Conservation (phyloP, 352 stramenopile species). For the Globisporangium canariense region DNA sequence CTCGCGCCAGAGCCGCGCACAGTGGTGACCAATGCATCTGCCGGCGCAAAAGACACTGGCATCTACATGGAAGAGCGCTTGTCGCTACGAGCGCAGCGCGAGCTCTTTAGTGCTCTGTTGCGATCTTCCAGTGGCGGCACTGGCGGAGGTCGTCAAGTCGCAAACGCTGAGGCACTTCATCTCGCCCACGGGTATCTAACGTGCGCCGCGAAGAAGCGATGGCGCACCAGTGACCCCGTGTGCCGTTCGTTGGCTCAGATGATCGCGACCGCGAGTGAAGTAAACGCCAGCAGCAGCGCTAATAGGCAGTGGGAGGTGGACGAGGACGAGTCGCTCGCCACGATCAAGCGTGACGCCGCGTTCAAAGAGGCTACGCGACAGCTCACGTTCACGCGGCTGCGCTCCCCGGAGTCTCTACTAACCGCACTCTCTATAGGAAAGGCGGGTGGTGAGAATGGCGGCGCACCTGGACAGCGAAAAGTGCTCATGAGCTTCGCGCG, state of each 20-base stretch:
- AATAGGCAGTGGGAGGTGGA: background rate
- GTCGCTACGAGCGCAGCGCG: conserved; percentile 37
- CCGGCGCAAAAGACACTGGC: conserved; percentile 18
- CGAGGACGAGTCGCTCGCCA: conserved; percentile 15
- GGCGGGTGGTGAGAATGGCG: background rate
- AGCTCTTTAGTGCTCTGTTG: conserved; percentile 59
- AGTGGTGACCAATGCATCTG: background rate
- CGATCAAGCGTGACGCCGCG: conserved; percentile 14
- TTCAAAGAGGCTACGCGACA: conserved; percentile 17
- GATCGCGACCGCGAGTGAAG: background rate
- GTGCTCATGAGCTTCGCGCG: conserved; percentile 18
- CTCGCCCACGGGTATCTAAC: conserved; percentile 20
- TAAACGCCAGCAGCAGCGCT: background rate
- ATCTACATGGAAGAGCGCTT: conserved; percentile 41
- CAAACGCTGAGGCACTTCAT: background rate
- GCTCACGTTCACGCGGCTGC: conserved; percentile 5
- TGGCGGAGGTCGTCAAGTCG: background rate
- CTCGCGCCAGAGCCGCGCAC: conserved; percentile 3
- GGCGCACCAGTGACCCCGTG: conserved; percentile 1
- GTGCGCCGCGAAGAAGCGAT: conserved; percentile 8
- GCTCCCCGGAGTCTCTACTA: background rate
- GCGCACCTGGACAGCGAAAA: background rate
- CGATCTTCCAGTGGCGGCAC: background rate
- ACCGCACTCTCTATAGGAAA: background rate
- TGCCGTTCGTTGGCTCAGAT: conserved; percentile 12